These are phyloP conservation scores for Lachnellula suecica DNA, from an alignment of 2,329 filamentous ascomycete species.

Conservation along the genomic window DNA sequence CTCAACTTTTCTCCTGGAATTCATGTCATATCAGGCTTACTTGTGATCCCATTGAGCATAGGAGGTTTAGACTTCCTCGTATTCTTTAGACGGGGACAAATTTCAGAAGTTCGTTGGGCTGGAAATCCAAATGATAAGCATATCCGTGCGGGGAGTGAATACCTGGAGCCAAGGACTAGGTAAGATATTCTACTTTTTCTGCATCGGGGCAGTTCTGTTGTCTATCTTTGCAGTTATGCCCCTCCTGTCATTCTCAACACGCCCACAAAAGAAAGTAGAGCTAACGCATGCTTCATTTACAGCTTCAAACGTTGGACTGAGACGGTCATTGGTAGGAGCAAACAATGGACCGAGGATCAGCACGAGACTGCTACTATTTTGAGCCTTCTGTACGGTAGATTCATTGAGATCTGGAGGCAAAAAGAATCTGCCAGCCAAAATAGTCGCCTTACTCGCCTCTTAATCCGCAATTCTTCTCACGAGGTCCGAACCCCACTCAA, in stretches of 20 bases:
- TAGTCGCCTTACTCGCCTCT: conserved; percentile 17
- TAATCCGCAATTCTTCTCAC: conserved; percentile 24
- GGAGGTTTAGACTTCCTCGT: conserved; percentile 24
- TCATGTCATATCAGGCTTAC: conserved; percentile 18
- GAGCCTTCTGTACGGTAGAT: conserved; percentile 23
- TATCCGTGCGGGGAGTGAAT: conserved; percentile 14
- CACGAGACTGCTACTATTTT: conserved; percentile 25
- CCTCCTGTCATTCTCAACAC: too few relatives aligned
- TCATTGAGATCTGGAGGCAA: conserved; percentile 25
- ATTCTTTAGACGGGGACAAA: conserved; percentile 22
- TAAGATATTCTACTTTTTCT: background rate
- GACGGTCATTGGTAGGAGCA: conserved; percentile 20
- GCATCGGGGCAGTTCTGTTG: too few relatives aligned
- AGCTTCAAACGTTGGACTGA: conserved; percentile 23
- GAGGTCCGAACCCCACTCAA: conserved; percentile 26
- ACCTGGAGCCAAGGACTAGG: conserved; percentile 20
- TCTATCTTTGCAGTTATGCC: too few relatives aligned
- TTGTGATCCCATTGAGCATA: conserved; percentile 23
- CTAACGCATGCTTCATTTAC: too few relatives aligned
- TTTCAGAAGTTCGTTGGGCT: conserved; percentile 21
- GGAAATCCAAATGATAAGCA: conserved; percentile 25
- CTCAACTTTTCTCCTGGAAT: conserved; percentile 18
- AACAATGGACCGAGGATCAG: conserved; percentile 25
- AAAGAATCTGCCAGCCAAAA: conserved; percentile 19
- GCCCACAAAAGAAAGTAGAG: too few relatives aligned